Percentiles rank a stretch among this genome's conserved stretches.
Evolutionary conservation across 129 eudicot species (phyloP).

Genomic region (Artemisia tridentata): DNA sequence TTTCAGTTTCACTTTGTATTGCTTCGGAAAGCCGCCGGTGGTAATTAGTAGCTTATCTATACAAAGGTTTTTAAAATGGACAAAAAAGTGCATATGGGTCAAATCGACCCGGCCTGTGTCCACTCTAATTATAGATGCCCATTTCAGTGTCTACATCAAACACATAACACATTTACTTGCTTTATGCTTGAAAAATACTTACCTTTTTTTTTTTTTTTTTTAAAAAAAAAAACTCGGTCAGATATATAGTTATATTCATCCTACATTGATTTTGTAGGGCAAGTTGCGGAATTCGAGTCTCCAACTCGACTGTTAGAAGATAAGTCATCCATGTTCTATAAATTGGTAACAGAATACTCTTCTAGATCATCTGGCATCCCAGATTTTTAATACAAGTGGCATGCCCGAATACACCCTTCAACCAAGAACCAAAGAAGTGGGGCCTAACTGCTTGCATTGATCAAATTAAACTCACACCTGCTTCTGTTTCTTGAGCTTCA

Average conservation of each 20-base stretch:
- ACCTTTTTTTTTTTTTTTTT: background rate
- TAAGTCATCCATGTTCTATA: slow-evolving; percentile 75
- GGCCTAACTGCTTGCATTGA: slow-evolving; percentile 4
- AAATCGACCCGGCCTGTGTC: background rate
- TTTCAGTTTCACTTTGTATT: no score
- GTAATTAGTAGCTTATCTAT: no score
- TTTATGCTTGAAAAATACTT: background rate
- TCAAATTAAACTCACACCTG: slow-evolving; percentile 17
- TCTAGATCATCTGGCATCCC: slow-evolving; percentile 63
- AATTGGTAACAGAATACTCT: slow-evolving; percentile 80
- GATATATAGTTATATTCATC: background rate
- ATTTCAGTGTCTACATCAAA: background rate
- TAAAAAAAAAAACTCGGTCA: slow-evolving; percentile 8
- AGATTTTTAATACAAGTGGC: slow-evolving; percentile 39
- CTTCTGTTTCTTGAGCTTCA: slow-evolving; percentile 24
- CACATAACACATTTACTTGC: background rate
- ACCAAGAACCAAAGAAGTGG: slow-evolving; percentile 25
- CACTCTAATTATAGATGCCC: background rate
- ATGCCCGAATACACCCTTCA: slow-evolving; percentile 9
- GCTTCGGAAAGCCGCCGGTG: no score
- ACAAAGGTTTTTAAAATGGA: no score
- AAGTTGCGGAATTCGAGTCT: slow-evolving; percentile 89
- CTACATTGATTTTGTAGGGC: slow-evolving; percentile 46
- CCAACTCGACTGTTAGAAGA: slow-evolving; percentile 70
- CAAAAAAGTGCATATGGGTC: no score